Evolutionary conservation across 1,284 basidiomycete genomes (phyloP).

Genomic region (Vanrija sp.): DNA sequence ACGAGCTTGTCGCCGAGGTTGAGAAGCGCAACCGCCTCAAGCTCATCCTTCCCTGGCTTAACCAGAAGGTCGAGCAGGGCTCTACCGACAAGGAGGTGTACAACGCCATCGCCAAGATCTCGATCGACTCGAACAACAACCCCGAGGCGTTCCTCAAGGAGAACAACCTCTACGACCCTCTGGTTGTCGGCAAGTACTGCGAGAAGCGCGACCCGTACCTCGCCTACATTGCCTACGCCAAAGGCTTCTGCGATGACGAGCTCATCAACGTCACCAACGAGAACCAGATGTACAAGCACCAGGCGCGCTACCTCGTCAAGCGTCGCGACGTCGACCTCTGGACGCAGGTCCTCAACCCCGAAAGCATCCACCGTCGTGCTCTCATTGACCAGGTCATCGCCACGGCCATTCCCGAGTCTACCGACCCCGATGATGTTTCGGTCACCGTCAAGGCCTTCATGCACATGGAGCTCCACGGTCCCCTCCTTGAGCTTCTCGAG

Average conservation of each 20-base stretch:
- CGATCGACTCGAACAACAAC: slow-evolving; percentile 98
- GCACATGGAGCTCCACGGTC: slow-evolving; percentile 92
- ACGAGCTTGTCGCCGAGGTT: slow-evolving; percentile 95
- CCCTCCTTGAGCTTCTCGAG: slow-evolving; percentile 95
- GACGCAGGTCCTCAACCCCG: slow-evolving; percentile 86
- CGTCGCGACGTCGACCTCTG: slow-evolving; percentile 93
- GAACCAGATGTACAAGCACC: slow-evolving; percentile 99
- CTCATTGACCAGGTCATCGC: slow-evolving; percentile 95
- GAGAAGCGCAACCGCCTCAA: slow-evolving; percentile 95
- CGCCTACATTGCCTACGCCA: slow-evolving; percentile 98
- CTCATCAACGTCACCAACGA: slow-evolving; percentile 96
- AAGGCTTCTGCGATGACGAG: slow-evolving; percentile 98
- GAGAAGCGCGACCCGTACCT: slow-evolving; percentile 98
- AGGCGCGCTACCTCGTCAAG: slow-evolving; percentile 96
- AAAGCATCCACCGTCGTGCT: slow-evolving; percentile 88
- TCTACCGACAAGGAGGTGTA: slow-evolving; percentile 88
- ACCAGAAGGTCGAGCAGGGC: slow-evolving; percentile 85
- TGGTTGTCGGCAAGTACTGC: slow-evolving; percentile 98
- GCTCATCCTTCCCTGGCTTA: slow-evolving; percentile 95
- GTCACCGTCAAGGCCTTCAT: slow-evolving; percentile 99
- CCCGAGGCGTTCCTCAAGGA: slow-evolving; percentile 97
- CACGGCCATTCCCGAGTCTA: slow-evolving; percentile 93
- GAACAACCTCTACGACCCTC: slow-evolving; percentile 91
- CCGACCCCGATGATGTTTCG: slow-evolving; percentile 97
- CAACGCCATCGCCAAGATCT: slow-evolving; percentile 98